A percentile compares a stretch with the other conserved stretches of the same genome.
Conservation (phyloP, 352 stramenopile genomes). For the Elongisporangium prolatum region DNA sequence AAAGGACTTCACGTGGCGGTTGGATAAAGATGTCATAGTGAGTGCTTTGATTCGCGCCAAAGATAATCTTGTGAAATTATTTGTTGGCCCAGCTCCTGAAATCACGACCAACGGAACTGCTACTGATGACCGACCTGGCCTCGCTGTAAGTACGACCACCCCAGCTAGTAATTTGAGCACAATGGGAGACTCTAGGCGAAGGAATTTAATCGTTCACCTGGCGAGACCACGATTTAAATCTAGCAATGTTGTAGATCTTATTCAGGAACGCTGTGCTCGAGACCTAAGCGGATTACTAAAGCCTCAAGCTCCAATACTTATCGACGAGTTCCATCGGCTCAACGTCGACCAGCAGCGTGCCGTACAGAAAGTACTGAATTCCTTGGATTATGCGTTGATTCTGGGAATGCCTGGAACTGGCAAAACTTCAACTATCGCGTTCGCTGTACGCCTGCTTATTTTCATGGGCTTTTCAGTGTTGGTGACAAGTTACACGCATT, state of each 20-base stretch:
- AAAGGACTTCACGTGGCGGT: conserved; percentile 52
- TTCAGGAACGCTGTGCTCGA: conserved; percentile 26
- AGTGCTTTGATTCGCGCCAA: conserved; percentile 67
- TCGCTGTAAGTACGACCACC: neutral
- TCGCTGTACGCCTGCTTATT: conserved; percentile 90
- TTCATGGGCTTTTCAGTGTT: conserved; percentile 92
- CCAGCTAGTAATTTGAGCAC: neutral
- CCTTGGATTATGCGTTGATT: conserved; percentile 93
- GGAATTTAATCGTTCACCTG: conserved; percentile 68
- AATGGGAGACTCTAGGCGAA: conserved; percentile 9
- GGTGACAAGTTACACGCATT: conserved; percentile 97
- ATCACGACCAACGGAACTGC: conserved; percentile 23
- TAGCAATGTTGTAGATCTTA: conserved; percentile 31
- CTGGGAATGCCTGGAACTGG: conserved; percentile 95
- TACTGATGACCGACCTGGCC: conserved; percentile 8
- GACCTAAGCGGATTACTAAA: neutral
- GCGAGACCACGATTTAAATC: conserved; percentile 55
- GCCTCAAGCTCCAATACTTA: conserved; percentile 9
- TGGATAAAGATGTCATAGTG: conserved; percentile 73
- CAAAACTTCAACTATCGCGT: conserved; percentile 96
- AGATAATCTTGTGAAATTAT: conserved; percentile 72
- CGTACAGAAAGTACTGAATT: conserved; percentile 74
- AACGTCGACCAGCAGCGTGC: conserved; percentile 78
- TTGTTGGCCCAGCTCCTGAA: conserved; percentile 52
- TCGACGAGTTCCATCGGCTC: conserved; percentile 52